These are phyloP conservation scores for Rhinocladiella similis DNA, from an alignment of 2,329 filamentous ascomycete species.

Conservation along the genomic window DNA sequence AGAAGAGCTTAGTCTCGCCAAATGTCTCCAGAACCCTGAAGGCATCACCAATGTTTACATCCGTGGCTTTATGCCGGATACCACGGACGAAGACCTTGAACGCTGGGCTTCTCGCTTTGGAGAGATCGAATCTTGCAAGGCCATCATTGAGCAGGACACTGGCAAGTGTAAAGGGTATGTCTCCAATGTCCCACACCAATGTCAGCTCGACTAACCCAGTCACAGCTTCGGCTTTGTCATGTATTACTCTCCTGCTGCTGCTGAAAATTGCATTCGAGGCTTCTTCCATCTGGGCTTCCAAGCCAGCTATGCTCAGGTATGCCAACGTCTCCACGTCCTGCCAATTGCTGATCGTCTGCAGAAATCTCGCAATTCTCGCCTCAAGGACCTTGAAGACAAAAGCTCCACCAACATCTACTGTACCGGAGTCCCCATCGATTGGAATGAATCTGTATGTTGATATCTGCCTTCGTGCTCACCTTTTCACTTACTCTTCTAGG, in stretches of 20 bases:
- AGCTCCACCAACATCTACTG: constrained; percentile 94
- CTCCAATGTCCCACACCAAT: background rate
- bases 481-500: constrained; percentile 51
- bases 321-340: constrained; percentile 34
- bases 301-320: constrained; percentile 90
- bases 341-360: constrained; percentile 43
- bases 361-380: constrained; percentile 97
- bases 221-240: constrained; percentile 94
- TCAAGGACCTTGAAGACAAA: constrained; percentile 93
- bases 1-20: constrained; percentile 84
- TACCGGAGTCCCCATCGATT: constrained; percentile 88
- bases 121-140: constrained; percentile 93
- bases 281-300: constrained; percentile 95
- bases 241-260: constrained; percentile 82
- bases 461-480: background rate
- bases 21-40: constrained; percentile 90
- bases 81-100: constrained; percentile 84
- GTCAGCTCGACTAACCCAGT: constrained; percentile 8
- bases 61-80: constrained; percentile 90
- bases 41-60: constrained; percentile 99
- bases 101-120: constrained; percentile 86
- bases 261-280: constrained; percentile 92
- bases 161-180: constrained; percentile 93
- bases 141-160: constrained; percentile 92
- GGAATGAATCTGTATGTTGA: constrained; percentile 78